phyloP scores from a whole-genome alignment of 2,329 filamentous ascomycete genomes.

The Fusarium chaquense region DNA sequence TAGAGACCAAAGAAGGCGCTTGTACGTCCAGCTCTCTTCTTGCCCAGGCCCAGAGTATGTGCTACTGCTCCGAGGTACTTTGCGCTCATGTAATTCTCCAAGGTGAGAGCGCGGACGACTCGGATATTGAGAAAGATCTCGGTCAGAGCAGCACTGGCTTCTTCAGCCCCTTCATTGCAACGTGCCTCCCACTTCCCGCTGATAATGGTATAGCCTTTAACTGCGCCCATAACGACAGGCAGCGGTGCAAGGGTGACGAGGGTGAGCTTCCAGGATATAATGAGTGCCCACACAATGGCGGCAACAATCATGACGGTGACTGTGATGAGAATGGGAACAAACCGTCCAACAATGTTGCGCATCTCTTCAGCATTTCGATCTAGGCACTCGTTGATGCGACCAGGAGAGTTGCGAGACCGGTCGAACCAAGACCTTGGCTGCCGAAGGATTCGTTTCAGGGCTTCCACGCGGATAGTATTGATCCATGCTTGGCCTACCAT shows the following conservation, averaged over 20 bases:
- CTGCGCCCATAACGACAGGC: conserved; percentile 75
- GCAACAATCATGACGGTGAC: conserved; percentile 74
- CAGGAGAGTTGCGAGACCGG: conserved; percentile 71
- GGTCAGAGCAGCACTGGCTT: conserved; percentile 68
- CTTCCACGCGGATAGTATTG: conserved; percentile 74
- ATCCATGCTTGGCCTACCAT: conserved; percentile 81
- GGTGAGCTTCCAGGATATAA: conserved; percentile 82
- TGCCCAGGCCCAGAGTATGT: conserved; percentile 69
- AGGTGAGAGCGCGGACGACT: conserved; percentile 78
- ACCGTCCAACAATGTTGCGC: conserved; percentile 82
- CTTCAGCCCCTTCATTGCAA: conserved; percentile 72
- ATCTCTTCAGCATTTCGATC: conserved; percentile 90
- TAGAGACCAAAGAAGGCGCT: conserved; percentile 83
- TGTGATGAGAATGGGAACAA: conserved; percentile 76
- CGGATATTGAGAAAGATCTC: conserved; percentile 85
- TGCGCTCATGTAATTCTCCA: conserved; percentile 77
- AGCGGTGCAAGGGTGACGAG: conserved; percentile 77
- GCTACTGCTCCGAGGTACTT: conserved; percentile 69
- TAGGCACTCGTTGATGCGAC: conserved; percentile 75
- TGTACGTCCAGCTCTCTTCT: conserved; percentile 73
- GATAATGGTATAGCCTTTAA: conserved; percentile 72
- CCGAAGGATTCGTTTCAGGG: conserved; percentile 75
- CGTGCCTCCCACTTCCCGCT: conserved; percentile 78
- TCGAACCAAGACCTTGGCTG: conserved; percentile 88
- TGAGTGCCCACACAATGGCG: conserved; percentile 80